Percentiles rank a stretch among this genome's conserved stretches.
phyloP scores from a whole-genome alignment of 2,329 filamentous ascomycete species.

The Chaetomium sp. region DNA sequence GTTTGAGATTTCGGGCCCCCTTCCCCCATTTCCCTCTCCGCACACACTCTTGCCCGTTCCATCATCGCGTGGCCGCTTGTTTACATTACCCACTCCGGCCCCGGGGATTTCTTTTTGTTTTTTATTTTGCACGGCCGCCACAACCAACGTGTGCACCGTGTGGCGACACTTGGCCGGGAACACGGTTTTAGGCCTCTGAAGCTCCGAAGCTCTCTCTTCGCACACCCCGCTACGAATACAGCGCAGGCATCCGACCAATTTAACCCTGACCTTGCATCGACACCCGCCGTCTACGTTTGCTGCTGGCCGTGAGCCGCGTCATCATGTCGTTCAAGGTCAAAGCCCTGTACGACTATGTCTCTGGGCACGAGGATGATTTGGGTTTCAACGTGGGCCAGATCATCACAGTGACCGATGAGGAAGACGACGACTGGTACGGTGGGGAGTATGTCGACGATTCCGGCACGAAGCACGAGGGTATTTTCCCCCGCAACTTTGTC shows the following conservation, averaged over 20 bases:
- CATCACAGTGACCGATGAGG: slow-evolving; percentile 87
- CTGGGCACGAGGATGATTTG: slow-evolving; percentile 90
- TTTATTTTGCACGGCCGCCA: neutral
- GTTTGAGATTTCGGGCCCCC: slow-evolving; percentile 21
- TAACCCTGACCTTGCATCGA: neutral
- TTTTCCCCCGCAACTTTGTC: slow-evolving; percentile 96
- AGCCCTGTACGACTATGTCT: slow-evolving; percentile 90
- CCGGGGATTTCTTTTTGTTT: neutral
- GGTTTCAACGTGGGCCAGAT: slow-evolving; percentile 79
- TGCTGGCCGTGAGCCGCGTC: slow-evolving; percentile 21
- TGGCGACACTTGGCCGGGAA: neutral
- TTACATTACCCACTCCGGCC: slow-evolving; percentile 1
- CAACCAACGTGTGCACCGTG: neutral
- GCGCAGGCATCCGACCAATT: too few species aligned
- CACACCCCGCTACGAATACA: slow-evolving; percentile 10
- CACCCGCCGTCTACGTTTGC: neutral
- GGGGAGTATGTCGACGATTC: slow-evolving; percentile 76
- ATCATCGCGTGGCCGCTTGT: slow-evolving; percentile 3
- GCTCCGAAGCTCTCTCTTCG: slow-evolving; percentile 8
- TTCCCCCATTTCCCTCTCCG: slow-evolving; percentile 6
- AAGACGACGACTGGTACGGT: slow-evolving; percentile 89
- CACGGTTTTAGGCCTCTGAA: neutral
- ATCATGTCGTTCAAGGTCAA: slow-evolving; percentile 88
- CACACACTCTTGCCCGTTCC: neutral
- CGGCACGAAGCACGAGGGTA: slow-evolving; percentile 71